Percentiles rank a stretch among this genome's conserved stretches.
phyloP scores from a whole-genome alignment of 305 asterid genomes.

The Solanum hybrid region DNA sequence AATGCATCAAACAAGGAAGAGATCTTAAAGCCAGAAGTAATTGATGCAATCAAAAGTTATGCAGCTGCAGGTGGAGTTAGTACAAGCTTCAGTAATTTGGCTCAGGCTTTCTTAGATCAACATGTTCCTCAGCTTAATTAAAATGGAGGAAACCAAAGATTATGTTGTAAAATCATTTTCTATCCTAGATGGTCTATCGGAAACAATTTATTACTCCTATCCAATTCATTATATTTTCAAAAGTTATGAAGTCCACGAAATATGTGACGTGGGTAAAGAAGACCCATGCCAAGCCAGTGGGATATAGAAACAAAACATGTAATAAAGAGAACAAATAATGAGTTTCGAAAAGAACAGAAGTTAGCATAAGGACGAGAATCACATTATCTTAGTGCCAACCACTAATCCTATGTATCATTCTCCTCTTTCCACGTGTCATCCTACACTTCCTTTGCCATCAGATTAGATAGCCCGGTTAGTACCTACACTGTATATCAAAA shows the following conservation, averaged over 20 bases:
- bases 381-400: constrained; percentile 7
- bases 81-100: constrained; percentile 59
- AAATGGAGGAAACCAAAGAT: not conserved
- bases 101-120: constrained; percentile 70
- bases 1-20: constrained; percentile 47
- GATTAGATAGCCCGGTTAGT: not conserved
- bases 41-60: constrained; percentile 56
- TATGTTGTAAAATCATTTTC: not conserved
- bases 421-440: not conserved
- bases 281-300: not conserved
- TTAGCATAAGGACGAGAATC: not conserved
- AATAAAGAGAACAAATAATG: not conserved
- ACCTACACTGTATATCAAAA: not conserved
- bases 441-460: not conserved
- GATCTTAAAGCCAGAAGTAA: constrained; percentile 67
- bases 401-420: not conserved
- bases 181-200: not conserved
- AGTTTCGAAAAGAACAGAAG: not conserved
- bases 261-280: not conserved
- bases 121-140: constrained; percentile 12
- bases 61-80: constrained; percentile 56
- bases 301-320: not conserved
- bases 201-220: not conserved
- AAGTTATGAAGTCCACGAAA: not conserved
- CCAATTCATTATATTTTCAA: not conserved